These are phyloP conservation scores for Chytridiales sp. DNA, from an alignment of 371 early-diverging fungal species.

Conservation along the genomic window DNA sequence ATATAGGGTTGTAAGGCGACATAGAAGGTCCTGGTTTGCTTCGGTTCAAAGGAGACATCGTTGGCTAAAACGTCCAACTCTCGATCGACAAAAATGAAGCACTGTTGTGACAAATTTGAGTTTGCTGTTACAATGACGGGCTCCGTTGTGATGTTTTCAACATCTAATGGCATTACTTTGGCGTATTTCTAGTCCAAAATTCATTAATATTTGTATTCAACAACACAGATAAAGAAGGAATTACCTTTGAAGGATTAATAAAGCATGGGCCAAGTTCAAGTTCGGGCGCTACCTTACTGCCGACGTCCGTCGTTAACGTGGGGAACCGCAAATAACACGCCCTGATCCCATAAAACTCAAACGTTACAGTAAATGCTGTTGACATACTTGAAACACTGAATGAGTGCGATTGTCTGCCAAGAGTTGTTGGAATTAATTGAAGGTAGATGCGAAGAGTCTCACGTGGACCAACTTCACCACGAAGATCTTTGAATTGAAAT, in stretches of 20 bases:
- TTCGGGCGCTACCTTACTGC: constrained; percentile 26
- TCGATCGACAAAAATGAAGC: constrained; percentile 73
- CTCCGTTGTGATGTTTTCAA: constrained; percentile 70
- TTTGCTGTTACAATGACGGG: constrained; percentile 66
- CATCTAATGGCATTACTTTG: constrained; percentile 66
- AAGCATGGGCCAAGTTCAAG: constrained; percentile 82
- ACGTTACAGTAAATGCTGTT: constrained; percentile 44
- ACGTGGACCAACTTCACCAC: constrained; percentile 36
- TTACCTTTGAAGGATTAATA: constrained; percentile 72
- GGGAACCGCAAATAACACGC: constrained; percentile 66
- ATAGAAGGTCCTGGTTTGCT: constrained; percentile 60
- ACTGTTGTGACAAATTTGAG: constrained; percentile 82
- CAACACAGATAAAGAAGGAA: too few relatives aligned
- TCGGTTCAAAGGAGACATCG: constrained; percentile 27
- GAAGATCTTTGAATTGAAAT: constrained; percentile 17
- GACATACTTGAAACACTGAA: constrained; percentile 36
- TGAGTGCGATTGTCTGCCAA: constrained; percentile 59
- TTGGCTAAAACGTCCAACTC: constrained; percentile 49
- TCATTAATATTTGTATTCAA: too few relatives aligned
- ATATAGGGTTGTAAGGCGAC: constrained; percentile 74
- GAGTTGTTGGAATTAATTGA: constrained; percentile 45
- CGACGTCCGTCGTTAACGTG: constrained; percentile 44
- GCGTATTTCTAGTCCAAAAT: constrained; percentile 77
- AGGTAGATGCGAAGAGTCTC: constrained; percentile 66
- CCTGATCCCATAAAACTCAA: constrained; percentile 61